Base-by-base conservation (phyloP, 768 basidiomycete species). In the Kwoniella shandongensis region DNA sequence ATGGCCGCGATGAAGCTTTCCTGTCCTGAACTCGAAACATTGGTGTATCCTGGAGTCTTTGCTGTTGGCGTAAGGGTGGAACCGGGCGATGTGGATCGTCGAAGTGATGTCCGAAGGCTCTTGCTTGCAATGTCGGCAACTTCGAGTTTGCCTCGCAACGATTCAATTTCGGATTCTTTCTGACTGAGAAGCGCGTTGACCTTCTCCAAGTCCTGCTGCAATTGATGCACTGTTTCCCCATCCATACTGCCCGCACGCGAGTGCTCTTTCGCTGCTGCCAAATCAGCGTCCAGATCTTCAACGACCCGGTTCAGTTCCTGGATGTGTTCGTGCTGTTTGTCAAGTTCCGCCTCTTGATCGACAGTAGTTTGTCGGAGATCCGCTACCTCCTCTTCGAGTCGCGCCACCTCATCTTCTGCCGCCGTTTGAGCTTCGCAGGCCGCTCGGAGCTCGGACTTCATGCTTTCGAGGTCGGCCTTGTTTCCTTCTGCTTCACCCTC, bases 91-190 rank as follows among this genome's bases (percentile, higher is more conserved):
- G 30, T 50, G 32, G 56, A 61, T 44, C 42, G 45, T 42, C 52
- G 44, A 6, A 46, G 48, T 15, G 59, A 54, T 11, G 47, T 52
- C 23, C 63, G 59, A 27, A 61, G 48, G n/a, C 48, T 44, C 25
- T 46, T 36, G 15, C 46, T 45, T 13, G 59, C 59, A 12, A 61
- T 38, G 6, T 54, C 51, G 26, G 61, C 57, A 8, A 61, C 53
- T 46, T 63, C 63, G 22, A 62, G 51, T 47, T 53, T 54, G 26
- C 57, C 63, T n/a, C 44, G 41, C 13, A 65, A 44, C 17, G 49
- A 54, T 30, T 70, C 70, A 1, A 69, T 25, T 29, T 70, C 72
- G 2, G 57, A 41, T 32, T 70, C 69, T n/a, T 52, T 58, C n/a
- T 64, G 60, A 17, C 57, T 54, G 12, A 67, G 23, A 3, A 15